Evolutionary conservation across 1,284 basidiomycete genomes (phyloP).

Genomic region (Moesziomyces parantarcticus): DNA sequence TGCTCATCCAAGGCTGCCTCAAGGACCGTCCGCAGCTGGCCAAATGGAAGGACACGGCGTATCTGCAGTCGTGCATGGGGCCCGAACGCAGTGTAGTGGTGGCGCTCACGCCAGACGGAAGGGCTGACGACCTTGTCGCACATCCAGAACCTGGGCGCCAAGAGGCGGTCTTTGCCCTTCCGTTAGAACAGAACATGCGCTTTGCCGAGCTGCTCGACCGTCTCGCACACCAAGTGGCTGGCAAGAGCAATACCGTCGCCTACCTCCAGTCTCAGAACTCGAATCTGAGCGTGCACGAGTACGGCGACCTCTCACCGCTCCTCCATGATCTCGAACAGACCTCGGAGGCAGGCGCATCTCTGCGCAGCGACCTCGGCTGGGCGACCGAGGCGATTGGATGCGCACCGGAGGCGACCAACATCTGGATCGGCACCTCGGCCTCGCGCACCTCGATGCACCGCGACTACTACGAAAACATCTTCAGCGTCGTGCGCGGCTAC

Average conservation of each 20-base stretch:
- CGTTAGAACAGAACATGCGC: constrained; percentile 39
- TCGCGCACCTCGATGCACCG: constrained; percentile 48
- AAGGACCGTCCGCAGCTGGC: constrained; percentile 14
- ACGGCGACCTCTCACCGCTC: constrained; percentile 54
- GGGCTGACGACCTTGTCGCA: constrained; percentile 54
- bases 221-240: constrained; percentile 15
- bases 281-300: constrained; percentile 50
- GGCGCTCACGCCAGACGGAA: constrained; percentile 58
- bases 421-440: constrained; percentile 58
- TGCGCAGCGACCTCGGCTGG: constrained; percentile 41
- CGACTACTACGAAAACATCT: constrained; percentile 65
- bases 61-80: constrained; percentile 48
- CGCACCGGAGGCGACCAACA: constrained; percentile 57
- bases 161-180: constrained; percentile 54
- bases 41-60: constrained; percentile 49
- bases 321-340: constrained; percentile 31
- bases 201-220: constrained; percentile 38
- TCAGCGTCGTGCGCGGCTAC: constrained; percentile 53
- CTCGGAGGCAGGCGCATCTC: not conserved
- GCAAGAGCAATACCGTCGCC: constrained; percentile 27
- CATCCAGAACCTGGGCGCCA: constrained; percentile 11
- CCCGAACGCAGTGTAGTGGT: constrained; percentile 38
- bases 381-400: constrained; percentile 53
- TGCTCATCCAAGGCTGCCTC: constrained; percentile 42
- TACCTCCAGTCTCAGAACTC: constrained; percentile 63